These are phyloP conservation scores for Daedaleopsis nitida DNA, from an alignment of 768 basidiomycete genomes.

Conservation along the genomic window DNA sequence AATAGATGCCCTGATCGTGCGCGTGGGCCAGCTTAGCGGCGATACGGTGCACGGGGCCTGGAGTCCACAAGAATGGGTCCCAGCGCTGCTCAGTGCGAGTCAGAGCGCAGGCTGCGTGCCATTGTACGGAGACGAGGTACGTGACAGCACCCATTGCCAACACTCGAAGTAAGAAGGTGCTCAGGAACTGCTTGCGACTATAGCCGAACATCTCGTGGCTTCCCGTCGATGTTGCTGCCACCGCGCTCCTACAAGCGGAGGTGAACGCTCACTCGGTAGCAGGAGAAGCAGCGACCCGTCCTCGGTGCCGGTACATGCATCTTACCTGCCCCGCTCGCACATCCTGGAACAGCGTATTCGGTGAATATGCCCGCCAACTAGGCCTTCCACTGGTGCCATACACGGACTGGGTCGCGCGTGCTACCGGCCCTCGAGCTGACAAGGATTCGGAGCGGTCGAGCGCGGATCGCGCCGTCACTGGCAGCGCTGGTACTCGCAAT, in stretches of 20 bases:
- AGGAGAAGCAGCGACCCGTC: too few relatives aligned
- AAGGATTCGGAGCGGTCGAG: not conserved
- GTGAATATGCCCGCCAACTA: conserved; percentile 21
- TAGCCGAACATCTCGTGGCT: conserved; percentile 44
- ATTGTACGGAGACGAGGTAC: conserved; percentile 36
- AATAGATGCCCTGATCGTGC: conserved; percentile 38
- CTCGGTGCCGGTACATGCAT: conserved; percentile 30
- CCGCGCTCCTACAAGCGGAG: conserved; percentile 27
- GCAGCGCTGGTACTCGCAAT: not conserved
- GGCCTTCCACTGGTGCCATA: conserved; percentile 36
- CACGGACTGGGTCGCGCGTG: conserved; percentile 35
- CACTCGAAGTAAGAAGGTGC: not conserved
- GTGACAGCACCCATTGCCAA: not conserved
- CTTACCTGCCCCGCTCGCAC: conserved; percentile 41
- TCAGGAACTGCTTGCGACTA: not conserved
- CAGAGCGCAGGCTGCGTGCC: conserved; percentile 30
- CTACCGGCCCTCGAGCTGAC: too few relatives aligned
- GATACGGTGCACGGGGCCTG: conserved; percentile 43
- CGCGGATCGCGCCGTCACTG: not conserved
- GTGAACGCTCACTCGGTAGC: too few relatives aligned
- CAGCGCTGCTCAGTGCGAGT: conserved; percentile 36
- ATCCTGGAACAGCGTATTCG: conserved; percentile 36
- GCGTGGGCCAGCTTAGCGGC: conserved; percentile 50
- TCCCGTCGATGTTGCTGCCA: conserved; percentile 41
- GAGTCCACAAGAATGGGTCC: conserved; percentile 50